phyloP scores from a whole-genome alignment of 495 filamentous ascomycete species.

The Neurospora sp. region DNA sequence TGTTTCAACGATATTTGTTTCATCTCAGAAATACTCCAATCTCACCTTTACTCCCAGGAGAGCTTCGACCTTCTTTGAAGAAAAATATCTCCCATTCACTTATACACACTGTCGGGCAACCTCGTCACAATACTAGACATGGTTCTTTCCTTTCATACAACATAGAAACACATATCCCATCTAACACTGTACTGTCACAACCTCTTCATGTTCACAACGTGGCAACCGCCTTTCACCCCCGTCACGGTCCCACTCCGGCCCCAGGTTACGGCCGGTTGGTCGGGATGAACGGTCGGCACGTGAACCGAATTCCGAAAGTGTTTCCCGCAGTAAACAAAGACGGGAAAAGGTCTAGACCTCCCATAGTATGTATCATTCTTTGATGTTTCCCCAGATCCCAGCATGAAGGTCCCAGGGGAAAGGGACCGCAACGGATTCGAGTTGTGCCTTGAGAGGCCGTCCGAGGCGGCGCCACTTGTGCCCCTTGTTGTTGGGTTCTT shows the following conservation, averaged over 20 bases:
- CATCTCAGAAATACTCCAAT: too few relatives aligned
- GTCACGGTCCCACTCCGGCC: not conserved
- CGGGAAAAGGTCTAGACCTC: not conserved
- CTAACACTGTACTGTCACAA: not conserved
- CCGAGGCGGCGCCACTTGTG: not conserved
- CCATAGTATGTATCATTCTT: not conserved
- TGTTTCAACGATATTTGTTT: too few relatives aligned
- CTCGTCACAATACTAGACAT: not conserved
- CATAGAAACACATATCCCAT: not conserved
- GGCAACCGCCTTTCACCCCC: not conserved
- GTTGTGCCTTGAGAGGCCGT: not conserved
- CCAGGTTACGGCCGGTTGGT: not conserved
- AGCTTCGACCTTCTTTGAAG: too few relatives aligned
- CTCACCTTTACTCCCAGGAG: too few relatives aligned
- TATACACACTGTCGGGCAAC: not conserved
- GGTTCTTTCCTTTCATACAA: not conserved
- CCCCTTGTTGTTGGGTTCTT: not conserved
- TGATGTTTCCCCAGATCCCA: not conserved
- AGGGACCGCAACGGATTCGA: not conserved
- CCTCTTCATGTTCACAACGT: too few relatives aligned
- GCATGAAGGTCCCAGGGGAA: not conserved
- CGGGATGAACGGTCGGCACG: not conserved
- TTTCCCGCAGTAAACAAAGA: not conserved
- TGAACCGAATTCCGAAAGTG: not conserved
- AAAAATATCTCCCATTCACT: too few relatives aligned